These are phyloP conservation scores for Naganishia friedmannii DNA, from an alignment of 768 basidiomycete genomes.

Conservation along the genomic window DNA sequence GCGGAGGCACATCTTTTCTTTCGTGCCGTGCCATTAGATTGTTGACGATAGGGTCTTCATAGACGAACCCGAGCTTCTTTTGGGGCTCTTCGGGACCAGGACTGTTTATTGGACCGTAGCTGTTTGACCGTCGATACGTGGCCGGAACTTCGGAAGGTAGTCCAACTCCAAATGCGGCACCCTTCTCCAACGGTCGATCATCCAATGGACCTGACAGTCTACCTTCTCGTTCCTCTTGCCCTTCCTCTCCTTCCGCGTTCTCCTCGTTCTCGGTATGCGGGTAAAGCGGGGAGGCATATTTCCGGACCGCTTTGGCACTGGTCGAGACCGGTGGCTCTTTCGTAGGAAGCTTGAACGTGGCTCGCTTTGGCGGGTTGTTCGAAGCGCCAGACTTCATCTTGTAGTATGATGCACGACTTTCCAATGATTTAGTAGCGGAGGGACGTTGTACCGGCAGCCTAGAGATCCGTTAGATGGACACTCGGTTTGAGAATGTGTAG, in stretches of 20 bases:
- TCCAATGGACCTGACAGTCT: not conserved
- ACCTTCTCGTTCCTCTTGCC: constrained; percentile 13
- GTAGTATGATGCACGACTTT: not conserved
- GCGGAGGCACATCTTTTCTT: not conserved
- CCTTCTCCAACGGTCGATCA: constrained; percentile 6
- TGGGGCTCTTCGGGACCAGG: not conserved
- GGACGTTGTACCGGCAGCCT: not conserved
- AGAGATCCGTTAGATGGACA: not conserved
- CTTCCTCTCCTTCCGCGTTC: constrained; percentile 9
- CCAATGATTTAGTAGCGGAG: not conserved
- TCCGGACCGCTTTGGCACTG: constrained; percentile 13
- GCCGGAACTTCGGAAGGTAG: not conserved
- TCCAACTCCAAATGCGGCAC: constrained; percentile 7
- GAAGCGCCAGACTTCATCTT: constrained; percentile 11
- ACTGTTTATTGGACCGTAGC: not conserved
- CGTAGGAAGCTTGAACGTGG: constrained; percentile 16
- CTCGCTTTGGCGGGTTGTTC: constrained; percentile 7
- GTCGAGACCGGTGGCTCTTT: constrained; percentile 19
- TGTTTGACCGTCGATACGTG: not conserved
- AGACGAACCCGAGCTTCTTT: constrained; percentile 9
- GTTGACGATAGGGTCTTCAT: not conserved
- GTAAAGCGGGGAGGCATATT: constrained; percentile 23
- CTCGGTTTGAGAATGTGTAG: not conserved
- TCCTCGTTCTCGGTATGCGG: constrained; percentile 26
- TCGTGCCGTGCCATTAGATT: constrained; percentile 4